A percentile compares a stretch with the other conserved stretches of the same genome.
These are phyloP conservation scores for Sanghuangporus sanghuang DNA, from an alignment of 1,284 basidiomycete species.

Conservation along the genomic window DNA sequence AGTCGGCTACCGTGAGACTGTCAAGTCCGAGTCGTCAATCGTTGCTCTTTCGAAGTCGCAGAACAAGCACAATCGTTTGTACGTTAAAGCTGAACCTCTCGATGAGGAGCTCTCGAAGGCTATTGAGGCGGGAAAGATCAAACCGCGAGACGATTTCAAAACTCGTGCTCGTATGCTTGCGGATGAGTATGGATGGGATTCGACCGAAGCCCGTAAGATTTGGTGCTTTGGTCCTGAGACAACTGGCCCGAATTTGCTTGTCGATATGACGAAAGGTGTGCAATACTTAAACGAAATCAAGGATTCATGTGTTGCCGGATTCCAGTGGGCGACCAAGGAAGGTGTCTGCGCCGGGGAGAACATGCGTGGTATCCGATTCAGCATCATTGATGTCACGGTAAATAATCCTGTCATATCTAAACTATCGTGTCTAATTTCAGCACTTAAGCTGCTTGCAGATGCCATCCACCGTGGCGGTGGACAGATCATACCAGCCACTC, in stretches of 20 bases:
- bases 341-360: conserved; percentile 97
- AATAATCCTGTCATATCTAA: background rate
- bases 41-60: conserved; percentile 98
- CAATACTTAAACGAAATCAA: conserved; percentile 99
- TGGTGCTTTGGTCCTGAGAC: conserved; percentile 99
- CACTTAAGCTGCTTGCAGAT: conserved; percentile 84
- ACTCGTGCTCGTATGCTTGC: conserved; percentile 91
- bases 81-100: conserved; percentile 88
- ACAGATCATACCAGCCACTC: conserved; percentile 94
- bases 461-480: conserved; percentile 99
- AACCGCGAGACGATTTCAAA: conserved; percentile 97
- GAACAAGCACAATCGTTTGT: conserved; percentile 99
- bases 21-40: conserved; percentile 94
- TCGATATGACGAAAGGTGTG: conserved; percentile 99
- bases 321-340: conserved; percentile 99
- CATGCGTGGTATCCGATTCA: conserved; percentile 97
- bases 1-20: conserved; percentile 97
- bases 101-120: conserved; percentile 93
- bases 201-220: conserved; percentile 98
- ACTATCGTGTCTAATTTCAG: conserved; percentile 3
- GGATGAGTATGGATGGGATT: conserved; percentile 98
- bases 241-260: conserved; percentile 94
- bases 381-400: conserved; percentile 94
- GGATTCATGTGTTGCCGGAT: conserved; percentile 98
- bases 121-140: conserved; percentile 88